A percentile compares a stretch with the other conserved stretches of the same genome.
phyloP scores from a whole-genome alignment of 202 grass and related monocot species.

The Zizania palustris region DNA sequence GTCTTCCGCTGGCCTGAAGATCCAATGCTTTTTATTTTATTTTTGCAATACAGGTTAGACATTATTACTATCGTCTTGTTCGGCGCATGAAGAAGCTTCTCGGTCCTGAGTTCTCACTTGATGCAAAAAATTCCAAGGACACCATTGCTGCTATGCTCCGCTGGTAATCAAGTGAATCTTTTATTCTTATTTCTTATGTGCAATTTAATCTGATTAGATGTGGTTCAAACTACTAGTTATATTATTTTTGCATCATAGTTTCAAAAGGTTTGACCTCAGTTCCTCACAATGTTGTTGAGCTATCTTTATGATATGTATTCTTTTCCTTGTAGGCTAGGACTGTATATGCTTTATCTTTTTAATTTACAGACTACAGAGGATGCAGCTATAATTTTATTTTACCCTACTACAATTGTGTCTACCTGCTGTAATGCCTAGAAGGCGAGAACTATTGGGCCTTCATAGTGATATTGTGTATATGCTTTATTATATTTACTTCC shows the following conservation, averaged over 20 bases:
- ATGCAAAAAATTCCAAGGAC: conserved; percentile 98
- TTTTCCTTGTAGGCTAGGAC: not conserved
- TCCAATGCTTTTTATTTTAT: conserved; percentile 18
- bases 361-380: conserved; percentile 29
- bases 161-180: conserved; percentile 68
- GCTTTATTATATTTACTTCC: conserved; percentile 26
- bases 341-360: conserved; percentile 5
- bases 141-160: conserved; percentile 98
- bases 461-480: conserved; percentile 24
- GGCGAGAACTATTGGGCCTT: not conserved
- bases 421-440: conserved; percentile 20
- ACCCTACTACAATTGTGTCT: conserved; percentile 13
- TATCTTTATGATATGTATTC: conserved; percentile 23
- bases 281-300: conserved; percentile 7
- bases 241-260: conserved; percentile 23
- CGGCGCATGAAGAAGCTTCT: conserved; percentile 96
- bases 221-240: conserved; percentile 15
- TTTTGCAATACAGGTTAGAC: conserved; percentile 74
- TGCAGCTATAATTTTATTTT: not conserved
- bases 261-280: conserved; percentile 3
- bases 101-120: conserved; percentile 87
- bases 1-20: conserved; percentile 3
- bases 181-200: not conserved
- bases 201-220: conserved; percentile 36
- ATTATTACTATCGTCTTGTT: conserved; percentile 99